Evolutionary conservation across 345 rosid species (phyloP), one percentile per base, ranked within the genome.

Genomic region (Garcia nutans): DNA sequence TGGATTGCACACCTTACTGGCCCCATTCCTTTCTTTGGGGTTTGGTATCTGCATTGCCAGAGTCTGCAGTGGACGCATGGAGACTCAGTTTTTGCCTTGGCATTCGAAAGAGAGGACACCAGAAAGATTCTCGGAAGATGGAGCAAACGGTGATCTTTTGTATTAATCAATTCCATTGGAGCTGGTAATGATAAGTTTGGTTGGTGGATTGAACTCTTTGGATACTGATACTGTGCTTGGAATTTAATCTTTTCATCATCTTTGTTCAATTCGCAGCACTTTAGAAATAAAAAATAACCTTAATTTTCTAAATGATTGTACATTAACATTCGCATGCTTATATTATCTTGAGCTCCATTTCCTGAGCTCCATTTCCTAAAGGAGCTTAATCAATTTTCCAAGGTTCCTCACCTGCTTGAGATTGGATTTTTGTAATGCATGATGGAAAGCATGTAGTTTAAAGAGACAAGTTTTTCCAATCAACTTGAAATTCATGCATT

Each of bases 1-100:
- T 89, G 88, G 78, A 76, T 0, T 90, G 96, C 89, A 89, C 91
- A 2, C 93, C 96, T 0, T 90, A 89, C 86, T 90, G 95, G 96
- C 92, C 93, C 23, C 96, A 92, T 69, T 83, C 97, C 2, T 71
- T 90, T 77, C 81, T 88, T 71, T 90, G 97, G 90, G 76, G 82
- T n/a, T 74, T 90, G 73, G 57, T 78, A 20, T 54, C 65, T 66
- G 72, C 81, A n/a, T 37, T 92, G 61, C 92, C 93, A 0, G 92
- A 90, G 75, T 79, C 80, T 2, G 70, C 58, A 1, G 66, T 92
- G 0, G 97, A 92, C 75, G 71, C 86, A 13, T 84, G 90, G 82
- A 84, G 91, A 57, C 76, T 84, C 16, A 68, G 64, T 47, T 90
- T 85, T 52, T 82, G 85, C 59, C 89, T 90, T 20, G 84, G 78